Conservation (phyloP, 306 rosid species). For the Cucurbita argyrosperma region DNA sequence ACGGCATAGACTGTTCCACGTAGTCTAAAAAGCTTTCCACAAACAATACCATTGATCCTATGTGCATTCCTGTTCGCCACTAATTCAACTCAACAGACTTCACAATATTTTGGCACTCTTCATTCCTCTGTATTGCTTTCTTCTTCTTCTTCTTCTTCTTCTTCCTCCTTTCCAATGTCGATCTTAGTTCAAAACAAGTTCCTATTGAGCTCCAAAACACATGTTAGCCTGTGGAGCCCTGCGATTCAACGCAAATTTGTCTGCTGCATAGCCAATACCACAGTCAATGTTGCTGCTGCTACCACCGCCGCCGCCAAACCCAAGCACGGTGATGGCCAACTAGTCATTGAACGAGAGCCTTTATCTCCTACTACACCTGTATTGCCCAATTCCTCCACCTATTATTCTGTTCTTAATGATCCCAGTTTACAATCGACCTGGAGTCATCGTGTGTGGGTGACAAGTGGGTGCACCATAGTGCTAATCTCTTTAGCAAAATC, state of each 20-base stretch:
- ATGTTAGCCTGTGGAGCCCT: neutral
- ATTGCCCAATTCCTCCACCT: neutral
- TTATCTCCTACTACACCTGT: neutral
- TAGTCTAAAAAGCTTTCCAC: neutral
- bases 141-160: neutral
- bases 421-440: constrained; percentile 51
- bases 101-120: neutral
- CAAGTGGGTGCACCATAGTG: constrained; percentile 34
- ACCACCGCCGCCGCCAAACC: constrained; percentile 14
- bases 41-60: neutral
- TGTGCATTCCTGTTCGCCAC: neutral
- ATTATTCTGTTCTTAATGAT: constrained; percentile 27
- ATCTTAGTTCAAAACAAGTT: constrained; percentile 43
- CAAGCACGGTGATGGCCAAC: constrained; percentile 5
- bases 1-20: neutral
- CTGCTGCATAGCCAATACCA: constrained; percentile 19
- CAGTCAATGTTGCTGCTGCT: neutral
- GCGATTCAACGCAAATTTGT: neutral
- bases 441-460: constrained; percentile 82
- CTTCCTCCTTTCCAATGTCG: constrained; percentile 26
- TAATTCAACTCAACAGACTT: neutral
- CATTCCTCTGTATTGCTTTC: neutral
- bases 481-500: constrained; percentile 36
- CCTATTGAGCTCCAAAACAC: constrained; percentile 16
- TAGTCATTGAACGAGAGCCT: constrained; percentile 13